Percentiles rank a stretch among this genome's conserved stretches.
These are phyloP conservation scores for Climacium dendroides DNA, from an alignment of 225 moss, liverwort and hornwort species.

Conservation along the genomic window DNA sequence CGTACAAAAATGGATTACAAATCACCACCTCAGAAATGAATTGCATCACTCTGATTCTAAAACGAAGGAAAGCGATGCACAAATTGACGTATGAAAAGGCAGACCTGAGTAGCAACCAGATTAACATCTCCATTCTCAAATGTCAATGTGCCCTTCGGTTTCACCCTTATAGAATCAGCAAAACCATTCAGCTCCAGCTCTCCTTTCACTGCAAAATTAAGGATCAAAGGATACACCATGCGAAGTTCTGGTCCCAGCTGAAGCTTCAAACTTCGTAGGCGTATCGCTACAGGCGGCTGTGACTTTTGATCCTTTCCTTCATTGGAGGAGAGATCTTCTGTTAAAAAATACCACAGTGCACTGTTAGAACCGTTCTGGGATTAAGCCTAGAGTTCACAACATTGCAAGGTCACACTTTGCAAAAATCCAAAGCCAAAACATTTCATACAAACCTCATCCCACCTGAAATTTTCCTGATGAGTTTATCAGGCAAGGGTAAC, in stretches of 20 bases:
- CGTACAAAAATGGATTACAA: neutral
- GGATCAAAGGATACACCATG: conserved; percentile 97
- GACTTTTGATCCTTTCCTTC: conserved; percentile 49
- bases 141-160: conserved; percentile 85
- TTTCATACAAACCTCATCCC: neutral
- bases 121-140: conserved; percentile 99
- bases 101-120: conserved; percentile 96
- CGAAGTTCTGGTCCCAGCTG: conserved; percentile 90
- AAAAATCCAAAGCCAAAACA: neutral
- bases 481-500: conserved; percentile 61
- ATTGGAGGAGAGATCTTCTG: conserved; percentile 46
- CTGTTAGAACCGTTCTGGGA: neutral
- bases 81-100: neutral
- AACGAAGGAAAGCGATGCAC: neutral
- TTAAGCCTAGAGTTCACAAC: neutral
- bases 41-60: neutral
- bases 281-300: conserved; percentile 61
- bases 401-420: neutral
- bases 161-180: conserved; percentile 72
- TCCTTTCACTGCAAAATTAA: conserved; percentile 96
- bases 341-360: neutral
- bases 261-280: conserved; percentile 68
- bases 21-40: neutral
- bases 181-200: conserved; percentile 94
- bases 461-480: conserved; percentile 67